Evolutionary conservation across 768 basidiomycete genomes (phyloP).

Genomic region (Xerocomellus amylosporus): DNA sequence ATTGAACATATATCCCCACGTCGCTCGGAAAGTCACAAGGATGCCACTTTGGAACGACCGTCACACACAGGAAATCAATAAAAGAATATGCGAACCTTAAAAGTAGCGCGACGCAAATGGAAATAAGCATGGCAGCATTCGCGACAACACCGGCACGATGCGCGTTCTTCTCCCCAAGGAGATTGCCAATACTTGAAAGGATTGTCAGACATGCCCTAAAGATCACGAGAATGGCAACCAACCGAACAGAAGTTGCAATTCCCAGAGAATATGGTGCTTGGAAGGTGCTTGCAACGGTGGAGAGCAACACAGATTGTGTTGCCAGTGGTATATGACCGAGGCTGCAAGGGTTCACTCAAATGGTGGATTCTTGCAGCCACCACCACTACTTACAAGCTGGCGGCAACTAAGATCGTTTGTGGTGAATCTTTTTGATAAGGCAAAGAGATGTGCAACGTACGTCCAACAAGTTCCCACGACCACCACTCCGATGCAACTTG

Average conservation of each 20-base stretch:
- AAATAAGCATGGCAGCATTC: constrained; percentile 63
- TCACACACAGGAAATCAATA: not conserved
- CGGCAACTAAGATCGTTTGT: constrained; percentile 39
- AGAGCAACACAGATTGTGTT: constrained; percentile 81
- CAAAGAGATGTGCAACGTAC: constrained; percentile 15
- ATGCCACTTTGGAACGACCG: constrained; percentile 36
- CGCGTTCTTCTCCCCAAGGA: constrained; percentile 78
- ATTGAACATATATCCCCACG: constrained; percentile 80
- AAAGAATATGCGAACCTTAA: constrained; percentile 46
- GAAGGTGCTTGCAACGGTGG: constrained; percentile 70
- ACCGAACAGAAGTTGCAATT: constrained; percentile 85
- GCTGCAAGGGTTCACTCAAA: constrained; percentile 38
- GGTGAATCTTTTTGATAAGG: not conserved
- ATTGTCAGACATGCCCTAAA: not conserved
- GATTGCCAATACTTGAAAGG: constrained; percentile 74
- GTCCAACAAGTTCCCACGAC: constrained; percentile 88
- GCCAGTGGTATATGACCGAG: constrained; percentile 82
- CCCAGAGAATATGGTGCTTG: constrained; percentile 82
- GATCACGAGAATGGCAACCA: constrained; percentile 14
- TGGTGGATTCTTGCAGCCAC: not conserved
- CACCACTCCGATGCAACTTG: constrained; percentile 94
- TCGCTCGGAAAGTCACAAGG: constrained; percentile 57
- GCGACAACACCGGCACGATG: constrained; percentile 69
- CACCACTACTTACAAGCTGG: constrained; percentile 43
- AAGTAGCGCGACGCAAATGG: constrained; percentile 54